Percentiles rank a stretch among this genome's conserved stretches.
Conservation (phyloP, 768 basidiomycete species). For the Chlorophyllum brunneum region DNA sequence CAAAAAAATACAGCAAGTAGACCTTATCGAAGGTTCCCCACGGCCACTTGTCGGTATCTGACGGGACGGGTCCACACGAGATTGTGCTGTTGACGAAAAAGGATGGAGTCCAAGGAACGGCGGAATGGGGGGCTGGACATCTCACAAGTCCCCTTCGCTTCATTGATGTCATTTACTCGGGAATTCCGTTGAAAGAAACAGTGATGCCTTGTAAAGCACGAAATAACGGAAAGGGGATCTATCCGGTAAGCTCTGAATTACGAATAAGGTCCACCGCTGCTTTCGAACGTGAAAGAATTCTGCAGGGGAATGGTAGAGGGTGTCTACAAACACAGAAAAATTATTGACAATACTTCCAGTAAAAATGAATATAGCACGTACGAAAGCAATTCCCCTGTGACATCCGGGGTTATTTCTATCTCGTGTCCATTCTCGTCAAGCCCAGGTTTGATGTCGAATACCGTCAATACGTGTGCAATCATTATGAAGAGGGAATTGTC, state of each 20-base stretch:
- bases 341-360: neutral
- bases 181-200: too few species aligned
- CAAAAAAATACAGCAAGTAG: too few species aligned
- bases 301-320: neutral
- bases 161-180: too few species aligned
- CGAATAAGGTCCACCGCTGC: neutral
- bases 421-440: slow-evolving; percentile 17
- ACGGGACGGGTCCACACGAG: too few species aligned
- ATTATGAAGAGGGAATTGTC: slow-evolving; percentile 15
- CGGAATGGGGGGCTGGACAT: too few species aligned
- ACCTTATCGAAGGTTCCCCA: too few species aligned
- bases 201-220: too few species aligned
- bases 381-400: slow-evolving; percentile 9
- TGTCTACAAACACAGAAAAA: neutral
- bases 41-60: too few species aligned
- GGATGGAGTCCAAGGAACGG: too few species aligned
- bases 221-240: neutral
- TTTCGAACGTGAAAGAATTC: neutral
- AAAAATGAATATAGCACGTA: neutral
- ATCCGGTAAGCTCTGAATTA: neutral
- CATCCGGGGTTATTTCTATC: slow-evolving; percentile 9
- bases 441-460: slow-evolving; percentile 17
- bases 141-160: too few species aligned
- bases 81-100: too few species aligned
- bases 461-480: slow-evolving; percentile 15